A percentile compares a stretch with the other conserved stretches of the same genome.
These are phyloP conservation scores for Gastrolobium villosum DNA, from an alignment of 306 rosid genomes.

Conservation along the genomic window DNA sequence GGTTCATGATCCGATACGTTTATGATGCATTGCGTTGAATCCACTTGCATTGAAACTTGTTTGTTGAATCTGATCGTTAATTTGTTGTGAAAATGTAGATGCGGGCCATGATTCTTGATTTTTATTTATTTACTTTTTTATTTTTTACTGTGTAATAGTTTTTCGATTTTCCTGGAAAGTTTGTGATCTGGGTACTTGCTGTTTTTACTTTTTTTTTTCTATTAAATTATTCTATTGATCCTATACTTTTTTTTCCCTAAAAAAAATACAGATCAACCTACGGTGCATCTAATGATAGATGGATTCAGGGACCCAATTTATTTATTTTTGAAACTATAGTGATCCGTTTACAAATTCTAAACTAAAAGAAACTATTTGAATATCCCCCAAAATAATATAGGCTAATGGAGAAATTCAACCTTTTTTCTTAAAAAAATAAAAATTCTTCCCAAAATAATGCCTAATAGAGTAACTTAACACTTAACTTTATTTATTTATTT, in stretches of 20 bases:
- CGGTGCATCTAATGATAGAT: not conserved
- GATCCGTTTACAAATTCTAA: not conserved
- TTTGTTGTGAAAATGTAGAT: not conserved
- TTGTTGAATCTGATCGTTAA: not conserved
- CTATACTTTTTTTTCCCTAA: too few species aligned
- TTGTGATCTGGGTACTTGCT: slow-evolving; percentile 31
- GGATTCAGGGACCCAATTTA: not conserved
- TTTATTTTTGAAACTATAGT: not conserved
- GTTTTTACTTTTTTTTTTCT: not conserved
- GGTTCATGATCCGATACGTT: slow-evolving; percentile 48
- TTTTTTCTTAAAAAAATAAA: too few species aligned
- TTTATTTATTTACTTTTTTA: not conserved
- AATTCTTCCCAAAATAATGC: not conserved
- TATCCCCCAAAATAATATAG: not conserved
- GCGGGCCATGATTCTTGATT: not conserved
- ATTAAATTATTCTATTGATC: not conserved
- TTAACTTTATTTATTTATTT: too few species aligned
- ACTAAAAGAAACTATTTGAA: not conserved
- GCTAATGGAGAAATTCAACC: not conserved
- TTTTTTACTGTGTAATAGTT: not conserved
- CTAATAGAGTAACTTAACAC: not conserved
- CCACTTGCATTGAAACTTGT: not conserved
- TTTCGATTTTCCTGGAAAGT: slow-evolving; percentile 23
- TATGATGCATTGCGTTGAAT: not conserved
- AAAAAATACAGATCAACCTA: too few species aligned